Conservation (phyloP, 805 yeast genomes). For the Starmerella khaoyaiensis region DNA sequence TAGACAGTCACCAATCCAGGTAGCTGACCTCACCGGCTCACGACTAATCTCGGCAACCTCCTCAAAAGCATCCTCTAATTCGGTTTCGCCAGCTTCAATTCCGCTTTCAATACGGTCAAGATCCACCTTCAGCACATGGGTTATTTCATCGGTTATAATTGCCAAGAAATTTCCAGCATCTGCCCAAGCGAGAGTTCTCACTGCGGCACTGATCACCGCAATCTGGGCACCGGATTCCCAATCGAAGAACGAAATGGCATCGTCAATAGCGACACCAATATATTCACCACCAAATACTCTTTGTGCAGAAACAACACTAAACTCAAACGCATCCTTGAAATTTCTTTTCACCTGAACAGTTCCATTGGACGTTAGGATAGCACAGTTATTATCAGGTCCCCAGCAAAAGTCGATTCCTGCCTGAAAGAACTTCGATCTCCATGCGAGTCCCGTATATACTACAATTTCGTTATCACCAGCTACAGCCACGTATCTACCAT, state of each 20-base stretch:
- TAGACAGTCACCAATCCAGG: conserved; percentile 96
- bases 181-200: conserved; percentile 76
- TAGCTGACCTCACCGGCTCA: conserved; percentile 75
- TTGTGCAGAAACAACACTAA: conserved; percentile 47
- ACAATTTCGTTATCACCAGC: conserved; percentile 97
- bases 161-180: conserved; percentile 84
- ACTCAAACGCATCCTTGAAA: conserved; percentile 53
- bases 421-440: conserved; percentile 94
- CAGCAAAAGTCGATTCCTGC: conserved; percentile 83
- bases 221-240: conserved; percentile 84
- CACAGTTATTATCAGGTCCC: conserved; percentile 84
- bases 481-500: conserved; percentile 92
- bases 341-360: conserved; percentile 63
- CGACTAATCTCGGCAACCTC: conserved; percentile 60
- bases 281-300: conserved; percentile 82
- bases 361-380: conserved; percentile 58
- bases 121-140: conserved; percentile 61
- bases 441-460: conserved; percentile 89
- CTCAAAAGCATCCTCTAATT: conserved; percentile 72
- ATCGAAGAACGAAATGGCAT: conserved; percentile 77
- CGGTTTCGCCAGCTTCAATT: conserved; percentile 42
- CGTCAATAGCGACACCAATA: conserved; percentile 63
- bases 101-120: conserved; percentile 55
- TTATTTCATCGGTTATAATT: conserved; percentile 56
- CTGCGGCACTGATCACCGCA: conserved; percentile 71